Conservation (phyloP, 768 basidiomycete genomes). For the Strobilomyces echinocephalus region DNA sequence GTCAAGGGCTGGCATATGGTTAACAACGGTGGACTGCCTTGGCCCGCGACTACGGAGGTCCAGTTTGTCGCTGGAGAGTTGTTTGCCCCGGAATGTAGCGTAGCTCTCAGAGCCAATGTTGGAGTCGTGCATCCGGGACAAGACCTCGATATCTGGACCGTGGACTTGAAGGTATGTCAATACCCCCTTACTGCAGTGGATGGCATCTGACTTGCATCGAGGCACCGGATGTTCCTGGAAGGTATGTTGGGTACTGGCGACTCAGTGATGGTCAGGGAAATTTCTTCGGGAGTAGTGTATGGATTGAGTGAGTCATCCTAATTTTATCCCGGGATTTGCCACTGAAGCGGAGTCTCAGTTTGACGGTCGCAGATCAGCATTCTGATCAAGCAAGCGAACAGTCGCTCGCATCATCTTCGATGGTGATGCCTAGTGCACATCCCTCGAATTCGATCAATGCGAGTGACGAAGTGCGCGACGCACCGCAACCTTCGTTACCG, state of each 20-base stretch:
- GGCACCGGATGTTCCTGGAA: slow-evolving; percentile 71
- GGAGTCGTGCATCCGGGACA: slow-evolving; percentile 56
- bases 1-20: slow-evolving; percentile 76
- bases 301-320: slow-evolving; percentile 65
- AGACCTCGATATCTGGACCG: slow-evolving; percentile 62
- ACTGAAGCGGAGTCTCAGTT: slow-evolving; percentile 36
- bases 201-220: slow-evolving; percentile 20
- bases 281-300: slow-evolving; percentile 64
- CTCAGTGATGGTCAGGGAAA: slow-evolving; percentile 53
- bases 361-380: slow-evolving; percentile 58
- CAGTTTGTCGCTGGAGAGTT: slow-evolving; percentile 67
- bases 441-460: slow-evolving; percentile 10
- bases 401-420: slow-evolving; percentile 63
- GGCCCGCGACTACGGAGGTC: slow-evolving; percentile 67
- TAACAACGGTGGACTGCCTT: slow-evolving; percentile 58
- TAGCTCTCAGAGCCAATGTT: slow-evolving; percentile 38
- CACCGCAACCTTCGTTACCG: slow-evolving; percentile 9
- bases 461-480: slow-evolving; percentile 4
- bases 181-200: neutral
- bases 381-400: slow-evolving; percentile 35
- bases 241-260: slow-evolving; percentile 76
- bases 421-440: slow-evolving; percentile 55
- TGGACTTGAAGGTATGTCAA: slow-evolving; percentile 62
- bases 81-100: slow-evolving; percentile 38
- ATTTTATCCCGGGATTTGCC: neutral